Evolutionary conservation across 768 basidiomycete genomes (phyloP).

Genomic region (Russula foetens): DNA sequence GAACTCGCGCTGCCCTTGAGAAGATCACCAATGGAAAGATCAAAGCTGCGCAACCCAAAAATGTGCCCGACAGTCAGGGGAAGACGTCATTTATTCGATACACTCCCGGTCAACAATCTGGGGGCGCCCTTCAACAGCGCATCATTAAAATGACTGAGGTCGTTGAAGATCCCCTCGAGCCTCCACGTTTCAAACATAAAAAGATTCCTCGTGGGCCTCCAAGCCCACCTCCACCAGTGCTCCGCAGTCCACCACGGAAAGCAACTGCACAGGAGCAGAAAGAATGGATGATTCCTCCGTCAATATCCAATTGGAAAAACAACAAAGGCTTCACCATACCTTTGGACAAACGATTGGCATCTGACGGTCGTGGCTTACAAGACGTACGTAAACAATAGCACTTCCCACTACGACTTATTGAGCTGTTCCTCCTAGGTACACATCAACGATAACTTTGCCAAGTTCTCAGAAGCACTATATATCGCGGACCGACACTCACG

Average conservation of each 20-base stretch:
- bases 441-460: slow-evolving; percentile 99
- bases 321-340: slow-evolving; percentile 99
- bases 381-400: slow-evolving; percentile 55
- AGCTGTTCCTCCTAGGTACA: slow-evolving; percentile 52
- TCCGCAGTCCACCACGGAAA: slow-evolving; percentile 92
- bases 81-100: slow-evolving; percentile 91
- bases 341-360: slow-evolving; percentile 93
- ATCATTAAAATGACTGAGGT: slow-evolving; percentile 99
- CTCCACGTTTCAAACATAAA: slow-evolving; percentile 96
- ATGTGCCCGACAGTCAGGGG: slow-evolving; percentile 77
- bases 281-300: slow-evolving; percentile 99
- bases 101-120: slow-evolving; percentile 86
- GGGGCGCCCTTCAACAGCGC: slow-evolving; percentile 73
- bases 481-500: slow-evolving; percentile 96
- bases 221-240: slow-evolving; percentile 91
- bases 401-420: neutral
- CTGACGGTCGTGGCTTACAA: slow-evolving; percentile 96
- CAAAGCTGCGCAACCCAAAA: slow-evolving; percentile 96
- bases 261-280: slow-evolving; percentile 97
- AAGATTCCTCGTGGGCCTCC: slow-evolving; percentile 97
- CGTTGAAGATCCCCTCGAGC: slow-evolving; percentile 95
- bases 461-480: slow-evolving; percentile 94
- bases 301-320: slow-evolving; percentile 99
- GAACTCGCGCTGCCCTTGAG: slow-evolving; percentile 85
- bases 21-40: slow-evolving; percentile 93